A percentile compares a stretch with the other conserved stretches of the same genome.
Evolutionary conservation across 345 rosid genomes (phyloP).

Genomic region (Hibiscus tridactylites): DNA sequence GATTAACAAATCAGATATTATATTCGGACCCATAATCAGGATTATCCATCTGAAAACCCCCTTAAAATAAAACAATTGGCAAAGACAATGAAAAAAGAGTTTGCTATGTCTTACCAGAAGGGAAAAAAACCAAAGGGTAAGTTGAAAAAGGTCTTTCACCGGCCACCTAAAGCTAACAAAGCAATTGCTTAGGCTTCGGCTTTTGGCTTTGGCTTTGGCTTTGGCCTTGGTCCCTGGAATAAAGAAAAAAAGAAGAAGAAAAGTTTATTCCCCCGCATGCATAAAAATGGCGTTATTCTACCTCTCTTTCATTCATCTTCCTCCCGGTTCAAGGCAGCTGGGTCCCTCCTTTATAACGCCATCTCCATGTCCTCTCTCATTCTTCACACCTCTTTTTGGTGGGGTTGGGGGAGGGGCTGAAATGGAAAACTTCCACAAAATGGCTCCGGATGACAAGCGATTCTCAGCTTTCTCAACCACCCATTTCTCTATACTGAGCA

Average conservation of each 20-base stretch:
- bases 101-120: conserved; percentile 11
- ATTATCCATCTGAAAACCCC: too few species aligned
- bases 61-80: background rate
- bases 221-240: background rate
- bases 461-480: conserved; percentile 46
- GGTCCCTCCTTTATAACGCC: too few species aligned
- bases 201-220: background rate
- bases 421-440: background rate
- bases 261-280: conserved; percentile 14
- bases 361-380: conserved; percentile 13
- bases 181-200: background rate
- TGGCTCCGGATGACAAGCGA: conserved; percentile 33
- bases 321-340: background rate
- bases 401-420: conserved; percentile 11
- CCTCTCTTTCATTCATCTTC: conserved; percentile 9
- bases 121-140: conserved; percentile 30
- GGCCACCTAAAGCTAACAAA: conserved; percentile 28
- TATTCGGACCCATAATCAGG: too few species aligned
- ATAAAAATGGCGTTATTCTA: conserved; percentile 6
- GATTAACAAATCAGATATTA: too few species aligned
- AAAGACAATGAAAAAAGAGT: conserved; percentile 22
- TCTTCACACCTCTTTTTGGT: conserved; percentile 3
- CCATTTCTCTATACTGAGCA: conserved; percentile 15
- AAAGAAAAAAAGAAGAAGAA: background rate
- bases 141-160: conserved; percentile 54